Percentiles rank a stretch among this genome's conserved stretches.
Evolutionary conservation across 768 basidiomycete species (phyloP).

Genomic region (Candolleomyces eurysporus): DNA sequence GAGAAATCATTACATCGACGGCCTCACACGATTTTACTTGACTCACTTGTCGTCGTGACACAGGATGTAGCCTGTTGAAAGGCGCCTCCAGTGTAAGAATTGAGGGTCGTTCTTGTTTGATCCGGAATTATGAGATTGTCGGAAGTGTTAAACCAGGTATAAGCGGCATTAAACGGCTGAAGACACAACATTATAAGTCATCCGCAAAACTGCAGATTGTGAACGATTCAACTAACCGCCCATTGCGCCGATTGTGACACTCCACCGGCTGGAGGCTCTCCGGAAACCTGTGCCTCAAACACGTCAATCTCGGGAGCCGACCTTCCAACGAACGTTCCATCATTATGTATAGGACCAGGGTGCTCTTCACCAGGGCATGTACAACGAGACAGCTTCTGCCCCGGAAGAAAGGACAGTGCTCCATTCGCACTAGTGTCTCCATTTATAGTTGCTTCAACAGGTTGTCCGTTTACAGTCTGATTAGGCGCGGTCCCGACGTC

Average conservation of each 20-base stretch:
- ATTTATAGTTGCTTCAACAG: constrained; percentile 53
- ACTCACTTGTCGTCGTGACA: constrained; percentile 56
- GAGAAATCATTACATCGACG: background rate
- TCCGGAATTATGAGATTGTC: constrained; percentile 59
- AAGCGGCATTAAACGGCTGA: constrained; percentile 76
- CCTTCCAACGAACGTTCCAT: constrained; percentile 81
- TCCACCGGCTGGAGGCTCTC: constrained; percentile 37
- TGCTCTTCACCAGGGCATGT: constrained; percentile 85
- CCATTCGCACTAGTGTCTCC: constrained; percentile 56
- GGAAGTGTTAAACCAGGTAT: constrained; percentile 65
- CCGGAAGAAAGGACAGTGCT: constrained; percentile 79
- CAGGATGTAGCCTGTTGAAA: constrained; percentile 85
- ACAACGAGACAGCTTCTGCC: constrained; percentile 84
- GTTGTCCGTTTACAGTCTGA: constrained; percentile 70
- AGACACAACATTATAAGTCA: constrained; percentile 1
- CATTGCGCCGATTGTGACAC: constrained; percentile 88
- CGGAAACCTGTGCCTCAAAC: constrained; percentile 69
- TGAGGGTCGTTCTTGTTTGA: constrained; percentile 47
- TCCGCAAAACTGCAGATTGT: constrained; percentile 1
- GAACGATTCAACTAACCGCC: constrained; percentile 48
- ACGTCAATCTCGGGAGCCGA: constrained; percentile 89
- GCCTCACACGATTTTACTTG: background rate
- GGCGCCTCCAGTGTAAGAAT: constrained; percentile 70
- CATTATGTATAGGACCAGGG: constrained; percentile 77
- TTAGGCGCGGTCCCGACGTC: constrained; percentile 92